Conservation (phyloP, 768 basidiomycete species). For the Amanita subjunquillea region DNA sequence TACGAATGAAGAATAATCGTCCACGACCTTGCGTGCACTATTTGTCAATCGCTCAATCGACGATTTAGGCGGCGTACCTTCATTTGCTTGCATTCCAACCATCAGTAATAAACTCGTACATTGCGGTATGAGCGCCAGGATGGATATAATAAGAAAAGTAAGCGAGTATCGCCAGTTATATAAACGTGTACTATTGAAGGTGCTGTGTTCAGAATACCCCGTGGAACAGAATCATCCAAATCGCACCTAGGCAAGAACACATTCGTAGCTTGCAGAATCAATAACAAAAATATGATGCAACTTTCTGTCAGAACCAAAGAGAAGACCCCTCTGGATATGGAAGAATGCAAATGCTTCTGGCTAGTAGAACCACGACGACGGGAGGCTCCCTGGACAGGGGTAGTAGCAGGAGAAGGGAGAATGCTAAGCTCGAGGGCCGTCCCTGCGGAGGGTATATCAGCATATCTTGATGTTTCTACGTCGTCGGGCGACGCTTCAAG, state of each 20-base stretch:
- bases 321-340: constrained; percentile 49
- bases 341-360: constrained; percentile 33
- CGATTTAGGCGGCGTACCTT: not conserved
- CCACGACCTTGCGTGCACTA: constrained; percentile 3
- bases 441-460: constrained; percentile 11
- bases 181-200: constrained; percentile 38
- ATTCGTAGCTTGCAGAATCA: constrained; percentile 60
- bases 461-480: constrained; percentile 12
- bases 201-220: not conserved
- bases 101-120: constrained; percentile 50
- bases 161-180: constrained; percentile 65
- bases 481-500: constrained; percentile 10
- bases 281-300: constrained; percentile 58
- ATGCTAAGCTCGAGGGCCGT: constrained; percentile 25
- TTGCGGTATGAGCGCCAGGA: constrained; percentile 62
- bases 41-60: not conserved
- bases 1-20: constrained; percentile 20
- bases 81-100: constrained; percentile 15
- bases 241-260: constrained; percentile 47
- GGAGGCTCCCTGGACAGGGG: constrained; percentile 13
- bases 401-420: constrained; percentile 29
- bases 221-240: not conserved
- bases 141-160: constrained; percentile 42
- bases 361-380: constrained; percentile 9
- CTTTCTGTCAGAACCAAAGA: constrained; percentile 68